These are phyloP conservation scores for Pleurostoma richardsiae DNA, from an alignment of 2,329 filamentous ascomycete species.

Conservation along the genomic window DNA sequence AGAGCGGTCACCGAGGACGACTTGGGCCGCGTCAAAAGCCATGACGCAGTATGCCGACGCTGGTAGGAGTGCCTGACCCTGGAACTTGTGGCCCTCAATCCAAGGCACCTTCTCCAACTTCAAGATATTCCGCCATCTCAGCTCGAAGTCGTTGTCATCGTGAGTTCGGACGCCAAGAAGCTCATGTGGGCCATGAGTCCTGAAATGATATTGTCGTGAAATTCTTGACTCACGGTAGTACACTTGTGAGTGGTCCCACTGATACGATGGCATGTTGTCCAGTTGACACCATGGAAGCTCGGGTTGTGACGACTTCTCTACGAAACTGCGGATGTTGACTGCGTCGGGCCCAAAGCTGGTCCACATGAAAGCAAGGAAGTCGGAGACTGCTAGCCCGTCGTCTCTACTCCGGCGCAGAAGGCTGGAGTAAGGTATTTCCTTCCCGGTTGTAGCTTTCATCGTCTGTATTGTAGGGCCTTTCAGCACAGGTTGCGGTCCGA, in stretches of 20 bases:
- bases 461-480: constrained; percentile 31
- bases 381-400: constrained; percentile 20
- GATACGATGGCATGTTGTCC: constrained; percentile 32
- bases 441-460: constrained; percentile 14
- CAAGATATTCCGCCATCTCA: constrained; percentile 36
- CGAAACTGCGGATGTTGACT: constrained; percentile 13
- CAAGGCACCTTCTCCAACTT: constrained; percentile 30
- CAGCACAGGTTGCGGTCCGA: constrained; percentile 39
- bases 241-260: constrained; percentile 39
- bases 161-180: constrained; percentile 29
- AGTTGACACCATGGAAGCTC: constrained; percentile 11
- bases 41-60: constrained; percentile 42
- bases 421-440: constrained; percentile 21
- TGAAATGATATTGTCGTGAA: constrained; percentile 29
- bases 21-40: constrained; percentile 36
- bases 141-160: constrained; percentile 27
- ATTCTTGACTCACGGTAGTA: constrained; percentile 39
- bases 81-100: constrained; percentile 34
- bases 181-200: constrained; percentile 25
- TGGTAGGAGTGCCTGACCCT: constrained; percentile 37
- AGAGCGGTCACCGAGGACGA: constrained; percentile 13
- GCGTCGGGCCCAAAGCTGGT: constrained; percentile 17
- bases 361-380: constrained; percentile 28
- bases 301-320: constrained; percentile 14
- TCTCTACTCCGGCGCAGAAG: constrained; percentile 22